Evolutionary conservation across 495 filamentous ascomycete species (phyloP), one percentile per base, ranked within the genome.

Genomic region (Corynascus novoguineensis): DNA sequence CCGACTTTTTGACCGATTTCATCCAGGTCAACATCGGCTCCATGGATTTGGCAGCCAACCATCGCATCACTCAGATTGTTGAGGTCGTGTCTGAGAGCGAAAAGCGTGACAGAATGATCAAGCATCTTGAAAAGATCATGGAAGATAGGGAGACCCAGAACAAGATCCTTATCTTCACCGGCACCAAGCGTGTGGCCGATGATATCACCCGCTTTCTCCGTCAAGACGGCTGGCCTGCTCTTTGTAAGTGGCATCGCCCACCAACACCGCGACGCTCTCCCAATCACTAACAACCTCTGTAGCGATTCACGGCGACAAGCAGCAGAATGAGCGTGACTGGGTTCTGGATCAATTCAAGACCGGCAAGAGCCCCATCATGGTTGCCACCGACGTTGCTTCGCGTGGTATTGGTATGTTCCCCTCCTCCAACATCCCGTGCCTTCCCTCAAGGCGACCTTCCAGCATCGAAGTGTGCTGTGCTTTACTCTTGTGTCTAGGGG

Each of bases 21-120:
- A 98, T 98, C 67, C 93, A 98, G 75, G 93, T 97, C 73, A 98
- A 97, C 78, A 92, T 98, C 71, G 93, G 93, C 68, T 98, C 93
- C 47, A 82, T 93, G 81, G 93, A 97, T 54, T 80, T 98, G 35
- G 90, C 95, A 66, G 93, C 93, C 75, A 97, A 97, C 76, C 92
- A 97, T 77, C 90, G 95, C 69, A 98, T 98, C 70, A 92, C 88
- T 38, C 93, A 98, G 78, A 84, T 97, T 46, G 92, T 98, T 56
- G 93, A 98, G 73, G 89, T 98, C 51, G 85, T 96, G 21, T 88
- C 85, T 19, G 93, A 98, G 65, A 89, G 92, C 61, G 93, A 98
- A 78, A 98, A 98, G 84, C 90, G 92, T 63, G 93, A 97, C 64
- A 85, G 82, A 64, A 96, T 97, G 88, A 86, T 87, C 73, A 96